Evolutionary conservation across 2,329 filamentous ascomycete species (phyloP), one percentile per base, ranked within the genome.

Genomic region (Hymenoscyphus fraxineus): DNA sequence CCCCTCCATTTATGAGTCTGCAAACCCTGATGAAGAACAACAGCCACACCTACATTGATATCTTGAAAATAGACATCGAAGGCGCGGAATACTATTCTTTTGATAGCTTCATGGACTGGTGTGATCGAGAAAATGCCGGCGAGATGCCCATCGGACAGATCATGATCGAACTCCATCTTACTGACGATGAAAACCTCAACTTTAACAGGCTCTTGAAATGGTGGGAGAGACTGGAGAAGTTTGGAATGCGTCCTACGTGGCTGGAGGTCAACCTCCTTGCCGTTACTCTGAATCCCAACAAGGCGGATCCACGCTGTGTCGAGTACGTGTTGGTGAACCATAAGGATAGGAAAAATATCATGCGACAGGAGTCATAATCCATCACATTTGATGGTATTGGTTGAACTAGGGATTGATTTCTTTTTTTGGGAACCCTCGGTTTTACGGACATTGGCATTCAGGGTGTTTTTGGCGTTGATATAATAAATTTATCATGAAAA

Each of bases 21-120:
- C 65, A 68, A n/a, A 74, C 77, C 15, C 65, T 79, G 12, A 78
- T 79, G 76, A 68, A 70, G 41, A 69, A 70, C 68, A 78, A 79
- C 62, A 73, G 74, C 1, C 77, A 79, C 58, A 67, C 72, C 3
- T 78, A 77, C 64, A 74, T 79, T 60, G 78, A 79, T 66, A 74
- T 79, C 22, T 62, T 79, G 44, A 79, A 79, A 68, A 78, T 79
- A 65, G 77, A 79, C 66, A 76, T 79, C 55, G 77, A 79, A 60
- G 74, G 74, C 3, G 66, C 69, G 13, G 77, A 79, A 64, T 78
- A 76, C 62, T 70, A 71, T 40, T 68, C 75, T 10, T 64, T 77
- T 60, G 68, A 70, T 56, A 41, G 63, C 1, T 73, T 73, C 57
- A 72, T 72, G 71, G 69, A 72, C 66, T 60, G 56, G 6, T 66